Evolutionary conservation across 805 yeast genomes (phyloP), one percentile per base, ranked within the genome.

Genomic region (Debaryomyces castellii): DNA sequence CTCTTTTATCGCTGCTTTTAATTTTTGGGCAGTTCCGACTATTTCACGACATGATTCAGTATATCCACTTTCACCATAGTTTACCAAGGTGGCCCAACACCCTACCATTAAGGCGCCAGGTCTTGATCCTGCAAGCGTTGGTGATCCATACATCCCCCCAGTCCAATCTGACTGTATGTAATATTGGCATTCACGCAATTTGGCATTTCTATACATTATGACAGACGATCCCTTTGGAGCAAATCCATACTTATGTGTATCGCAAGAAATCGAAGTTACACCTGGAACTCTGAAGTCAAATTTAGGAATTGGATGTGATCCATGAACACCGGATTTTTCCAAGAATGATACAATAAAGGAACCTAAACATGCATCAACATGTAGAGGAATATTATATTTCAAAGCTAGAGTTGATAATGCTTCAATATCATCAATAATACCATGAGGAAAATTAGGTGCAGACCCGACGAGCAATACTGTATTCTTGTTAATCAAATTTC

Each of bases 21-120:
- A 68, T 44, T 69, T 64, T 58, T 80, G 74, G 1, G 96, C 82
- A 3, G 91, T 80, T 6, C 65, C 54, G 5, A 90, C 81, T 41
- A 92, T 91, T 10, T 80, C 82, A 45, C 63, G 66, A 51, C 96
- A 84, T 1, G 84, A 76, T 49, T 82, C 62, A 5, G 64, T 73
- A 63, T 92, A 92, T 0, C 98, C 98, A n/a, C 80, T 79, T 45
- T 80, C 82, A 33, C 99, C 99, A 45, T 91, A 74, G 51, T 77
- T 76, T 38, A 92, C 68, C 77, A 92, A 69, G 0, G 97, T 90
- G 0, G 97, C 95, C 97, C 98, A 94, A 64, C 98, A 91, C 0
- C 97, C 98, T n/a, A 87, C 98, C 76, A 90, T 87, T 28, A 92
- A 72, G 0, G 98, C 97, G 40, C 99, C 99, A 0, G 98, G 98